These are phyloP conservation scores for Pyrenula massariospora DNA, from an alignment of 495 filamentous ascomycete genomes.

Conservation along the genomic window DNA sequence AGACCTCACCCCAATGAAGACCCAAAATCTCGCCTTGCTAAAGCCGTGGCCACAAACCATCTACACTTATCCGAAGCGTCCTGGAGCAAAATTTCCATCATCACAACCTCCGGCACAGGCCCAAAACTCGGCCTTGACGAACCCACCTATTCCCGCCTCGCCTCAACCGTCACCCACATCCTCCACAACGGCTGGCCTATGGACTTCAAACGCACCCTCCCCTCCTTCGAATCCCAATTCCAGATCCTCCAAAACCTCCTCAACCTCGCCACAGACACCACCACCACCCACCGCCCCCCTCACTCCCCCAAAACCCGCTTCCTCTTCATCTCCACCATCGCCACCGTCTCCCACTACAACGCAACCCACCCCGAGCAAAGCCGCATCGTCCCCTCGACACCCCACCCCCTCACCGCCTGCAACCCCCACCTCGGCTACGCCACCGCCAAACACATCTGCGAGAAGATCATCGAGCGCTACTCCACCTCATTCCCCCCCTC, in stretches of 20 bases:
- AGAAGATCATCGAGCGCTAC: conserved; percentile 15
- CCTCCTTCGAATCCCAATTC: conserved; percentile 20
- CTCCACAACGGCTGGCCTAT: conserved; percentile 31
- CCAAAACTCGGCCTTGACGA: conserved; percentile 3
- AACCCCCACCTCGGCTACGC: conserved; percentile 14
- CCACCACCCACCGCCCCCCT: background rate
- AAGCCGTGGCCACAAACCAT: conserved; percentile 4
- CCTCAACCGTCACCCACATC: conserved; percentile 19
- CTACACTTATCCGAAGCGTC: conserved; percentile 2
- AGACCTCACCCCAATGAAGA: background rate
- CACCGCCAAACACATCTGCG: conserved; percentile 24
- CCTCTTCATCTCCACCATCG: conserved; percentile 15
- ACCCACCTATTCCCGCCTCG: conserved; percentile 1
- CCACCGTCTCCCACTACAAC: conserved; percentile 7
- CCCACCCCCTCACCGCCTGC: background rate
- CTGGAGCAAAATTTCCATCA: conserved; percentile 10
- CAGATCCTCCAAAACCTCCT: conserved; percentile 18
- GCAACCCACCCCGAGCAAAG: background rate
- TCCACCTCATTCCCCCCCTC: background rate
- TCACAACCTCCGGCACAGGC: background rate
- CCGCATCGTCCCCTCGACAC: conserved; percentile 5
- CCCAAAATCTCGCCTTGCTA: background rate
- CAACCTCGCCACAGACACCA: conserved; percentile 6
- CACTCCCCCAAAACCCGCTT: conserved; percentile 2
- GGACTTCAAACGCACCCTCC: conserved; percentile 17